Conservation (phyloP, 176 grass and related monocot genomes). For the Tillandsia fasciculata region DNA sequence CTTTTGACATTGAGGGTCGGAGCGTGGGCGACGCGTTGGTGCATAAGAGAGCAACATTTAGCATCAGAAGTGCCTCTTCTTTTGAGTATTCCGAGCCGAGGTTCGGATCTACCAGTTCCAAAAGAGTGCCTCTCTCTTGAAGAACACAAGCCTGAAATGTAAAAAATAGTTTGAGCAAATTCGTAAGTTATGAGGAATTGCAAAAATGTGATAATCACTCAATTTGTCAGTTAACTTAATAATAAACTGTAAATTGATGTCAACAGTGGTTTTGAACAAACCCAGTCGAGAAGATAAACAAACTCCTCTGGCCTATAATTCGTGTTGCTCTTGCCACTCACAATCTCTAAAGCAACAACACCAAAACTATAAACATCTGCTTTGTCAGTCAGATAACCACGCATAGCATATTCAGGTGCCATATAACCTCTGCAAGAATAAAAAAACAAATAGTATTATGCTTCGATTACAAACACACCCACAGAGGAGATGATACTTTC, state of each 20-base stretch:
- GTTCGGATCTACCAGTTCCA: slow-evolving; percentile 79
- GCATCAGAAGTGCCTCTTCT: slow-evolving; percentile 65
- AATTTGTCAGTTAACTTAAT: slow-evolving; percentile 11
- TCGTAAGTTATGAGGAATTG: background rate
- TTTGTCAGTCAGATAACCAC: slow-evolving; percentile 89
- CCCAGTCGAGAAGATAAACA: slow-evolving; percentile 93
- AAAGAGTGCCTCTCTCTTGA: slow-evolving; percentile 51
- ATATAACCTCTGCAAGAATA: slow-evolving; percentile 77
- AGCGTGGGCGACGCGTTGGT: slow-evolving; percentile 72
- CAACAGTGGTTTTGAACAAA: slow-evolving; percentile 27
- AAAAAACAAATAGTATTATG: slow-evolving; percentile 2
- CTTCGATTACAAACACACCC: background rate
- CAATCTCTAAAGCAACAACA: slow-evolving; percentile 80
- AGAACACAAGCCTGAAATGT: slow-evolving; percentile 66
- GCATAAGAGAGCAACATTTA: slow-evolving; percentile 71
- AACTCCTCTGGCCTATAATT: slow-evolving; percentile 93
- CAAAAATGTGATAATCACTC: background rate
- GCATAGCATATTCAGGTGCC: slow-evolving; percentile 97
- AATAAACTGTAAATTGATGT: background rate
- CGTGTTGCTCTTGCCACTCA: slow-evolving; percentile 93
- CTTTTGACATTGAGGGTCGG: slow-evolving; percentile 76
- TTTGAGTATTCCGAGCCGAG: slow-evolving; percentile 54
- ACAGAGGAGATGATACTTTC: background rate
- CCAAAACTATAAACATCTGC: slow-evolving; percentile 96
- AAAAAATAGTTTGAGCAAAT: slow-evolving; percentile 19